Evolutionary conservation across 768 basidiomycete genomes (phyloP), one percentile per base, ranked within the genome.

Genomic region (Leccinum rimulosum): DNA sequence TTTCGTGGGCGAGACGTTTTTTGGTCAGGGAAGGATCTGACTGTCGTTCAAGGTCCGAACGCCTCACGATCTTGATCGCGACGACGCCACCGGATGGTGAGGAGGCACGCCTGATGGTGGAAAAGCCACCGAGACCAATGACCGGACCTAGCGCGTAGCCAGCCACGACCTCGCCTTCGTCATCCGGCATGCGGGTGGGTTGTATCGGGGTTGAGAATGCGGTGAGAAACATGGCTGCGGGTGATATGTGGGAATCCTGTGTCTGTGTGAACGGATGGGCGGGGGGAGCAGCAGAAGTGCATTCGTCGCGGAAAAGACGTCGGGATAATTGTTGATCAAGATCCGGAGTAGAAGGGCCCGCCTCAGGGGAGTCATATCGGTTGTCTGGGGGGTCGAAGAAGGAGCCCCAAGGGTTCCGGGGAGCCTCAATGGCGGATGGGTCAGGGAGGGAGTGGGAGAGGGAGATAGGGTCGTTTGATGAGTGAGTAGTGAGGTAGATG

Each of bases 21-120:
- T 78, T 80, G 11, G 79, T 75, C 7, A 76, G 68, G 27, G 73
- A 65, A 3, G 85, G 75, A 60, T 87, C 75, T 3, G 74, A 71
- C 61, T 84, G 82, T 62, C 80, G 82, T 60, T 77, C 75, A 35
- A 86, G 64, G 55, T 87, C 84, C 17, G 82, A 75, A 50, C 80
- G 80, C 22, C 82, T 80, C 43, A 95, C 82, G 64, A 95, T 90
- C 73, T 95, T 95, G 73, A 95, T 87, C 8, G 94, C 94, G 50
- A 88, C 85, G 3, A 84, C 76, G 33, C 86, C 90, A 2, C 88
- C 86, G 4, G 81, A 73, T 7, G 84, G 79, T 9, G 83, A 81
- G 4, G 74, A 83, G 2, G 88, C 94, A 6, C 83, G 82, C 54
- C 89, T 77, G 59, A 96, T 90, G 59, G 84, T 85, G 14, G 92